Evolutionary conservation across 2,329 filamentous ascomycete species (phyloP).

Genomic region (Tetracladium maxilliforme): DNA sequence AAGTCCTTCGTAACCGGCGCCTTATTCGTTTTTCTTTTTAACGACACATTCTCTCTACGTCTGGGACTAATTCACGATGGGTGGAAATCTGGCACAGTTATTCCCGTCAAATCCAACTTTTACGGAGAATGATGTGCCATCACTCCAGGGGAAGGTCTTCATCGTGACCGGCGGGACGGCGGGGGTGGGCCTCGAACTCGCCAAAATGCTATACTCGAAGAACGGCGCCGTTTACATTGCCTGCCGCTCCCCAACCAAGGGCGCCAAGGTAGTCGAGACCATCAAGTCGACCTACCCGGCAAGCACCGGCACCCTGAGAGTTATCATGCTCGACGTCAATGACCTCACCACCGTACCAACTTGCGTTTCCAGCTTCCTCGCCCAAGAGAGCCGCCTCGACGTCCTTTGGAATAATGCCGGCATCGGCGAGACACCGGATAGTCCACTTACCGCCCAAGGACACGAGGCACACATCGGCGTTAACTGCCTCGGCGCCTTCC

Average conservation of each 20-base stretch:
- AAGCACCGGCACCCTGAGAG: slow-evolving; percentile 12
- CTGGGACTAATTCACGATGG: too few species aligned
- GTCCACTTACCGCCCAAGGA: slow-evolving; percentile 6
- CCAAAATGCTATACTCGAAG: slow-evolving; percentile 30
- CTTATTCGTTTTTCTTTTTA: too few species aligned
- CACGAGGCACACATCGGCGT: slow-evolving; percentile 8
- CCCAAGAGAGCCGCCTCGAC: slow-evolving; percentile 17
- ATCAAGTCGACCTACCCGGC: slow-evolving; percentile 16
- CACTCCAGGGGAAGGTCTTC: slow-evolving; percentile 19
- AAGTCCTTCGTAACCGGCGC: too few species aligned
- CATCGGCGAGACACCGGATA: too few species aligned
- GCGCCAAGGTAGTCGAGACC: slow-evolving; percentile 21
- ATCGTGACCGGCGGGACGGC: slow-evolving; percentile 23
- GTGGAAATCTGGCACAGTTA: too few species aligned
- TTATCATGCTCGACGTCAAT: slow-evolving; percentile 10
- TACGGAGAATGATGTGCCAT: slow-evolving; percentile 23
- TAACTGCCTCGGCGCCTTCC: slow-evolving; percentile 6
- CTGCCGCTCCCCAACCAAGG: slow-evolving; percentile 24
- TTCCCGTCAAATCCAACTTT: slow-evolving; percentile 22
- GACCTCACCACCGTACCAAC: slow-evolving; percentile 14
- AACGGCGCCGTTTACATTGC: slow-evolving; percentile 36
- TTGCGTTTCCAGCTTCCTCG: too few species aligned
- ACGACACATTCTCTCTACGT: too few species aligned
- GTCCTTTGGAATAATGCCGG: slow-evolving; percentile 29
- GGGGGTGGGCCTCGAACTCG: slow-evolving; percentile 29